A percentile compares a stretch with the other conserved stretches of the same genome.
Evolutionary conservation across 2,329 filamentous ascomycete species (phyloP).

Genomic region (Colletotrichum kahawae): DNA sequence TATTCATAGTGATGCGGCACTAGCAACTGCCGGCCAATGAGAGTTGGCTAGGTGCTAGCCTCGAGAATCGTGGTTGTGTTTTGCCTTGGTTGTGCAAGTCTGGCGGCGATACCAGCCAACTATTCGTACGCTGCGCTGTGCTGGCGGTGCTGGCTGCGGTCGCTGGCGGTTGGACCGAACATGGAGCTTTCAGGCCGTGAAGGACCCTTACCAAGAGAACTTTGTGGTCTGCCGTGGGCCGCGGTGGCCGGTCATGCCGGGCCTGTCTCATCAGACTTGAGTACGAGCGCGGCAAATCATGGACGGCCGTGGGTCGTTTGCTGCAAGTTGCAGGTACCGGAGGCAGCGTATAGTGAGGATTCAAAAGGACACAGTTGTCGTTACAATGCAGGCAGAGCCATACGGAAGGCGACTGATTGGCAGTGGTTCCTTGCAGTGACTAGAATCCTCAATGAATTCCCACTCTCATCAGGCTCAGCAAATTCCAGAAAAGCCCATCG

Average conservation of each 20-base stretch:
- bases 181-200: background rate
- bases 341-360: background rate
- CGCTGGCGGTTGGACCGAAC: background rate
- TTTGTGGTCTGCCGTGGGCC: constrained; percentile 2
- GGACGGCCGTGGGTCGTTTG: background rate
- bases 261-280: constrained; percentile 6
- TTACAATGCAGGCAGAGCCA: background rate
- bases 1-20: background rate
- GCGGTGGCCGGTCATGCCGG: constrained; percentile 3
- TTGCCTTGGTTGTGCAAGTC: background rate
- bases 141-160: background rate
- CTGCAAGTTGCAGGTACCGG: background rate
- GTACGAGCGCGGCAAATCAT: constrained; percentile 3
- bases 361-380: constrained; percentile 13
- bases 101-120: background rate
- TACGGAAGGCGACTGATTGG: background rate
- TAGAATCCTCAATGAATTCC: background rate
- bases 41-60: background rate
- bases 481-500: background rate
- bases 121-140: background rate
- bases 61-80: background rate
- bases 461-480: background rate
- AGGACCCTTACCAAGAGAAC: background rate
- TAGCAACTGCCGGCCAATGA: background rate
- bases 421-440: background rate